Percentiles rank a stretch among this genome's conserved stretches.
These are phyloP conservation scores for Coniochaeta sp. DNA, from an alignment of 2,329 filamentous ascomycete genomes.

Conservation along the genomic window DNA sequence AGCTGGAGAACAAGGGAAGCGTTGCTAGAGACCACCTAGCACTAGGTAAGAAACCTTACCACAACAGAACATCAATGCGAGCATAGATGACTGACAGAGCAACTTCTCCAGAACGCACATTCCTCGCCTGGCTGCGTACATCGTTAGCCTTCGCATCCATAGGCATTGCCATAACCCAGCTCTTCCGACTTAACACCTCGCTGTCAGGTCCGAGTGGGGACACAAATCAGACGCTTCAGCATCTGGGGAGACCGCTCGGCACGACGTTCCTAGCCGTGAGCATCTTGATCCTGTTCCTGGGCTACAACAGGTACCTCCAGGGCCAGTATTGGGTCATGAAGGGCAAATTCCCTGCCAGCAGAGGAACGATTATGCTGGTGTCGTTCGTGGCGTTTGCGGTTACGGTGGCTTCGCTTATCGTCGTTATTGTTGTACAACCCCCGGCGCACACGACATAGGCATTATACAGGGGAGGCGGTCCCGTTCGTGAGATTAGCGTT, in stretches of 20 bases:
- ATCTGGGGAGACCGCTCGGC: conserved; percentile 67
- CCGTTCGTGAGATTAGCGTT: neutral
- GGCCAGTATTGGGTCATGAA: conserved; percentile 72
- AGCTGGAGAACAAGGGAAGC: conserved; percentile 80
- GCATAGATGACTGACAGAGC: conserved; percentile 3
- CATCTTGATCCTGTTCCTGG: conserved; percentile 67
- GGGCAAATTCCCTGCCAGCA: conserved; percentile 73
- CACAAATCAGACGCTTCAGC: conserved; percentile 40
- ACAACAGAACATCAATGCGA: neutral
- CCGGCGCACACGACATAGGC: neutral
- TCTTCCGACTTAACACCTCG: conserved; percentile 74
- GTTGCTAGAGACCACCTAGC: conserved; percentile 78
- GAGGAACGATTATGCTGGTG: conserved; percentile 67
- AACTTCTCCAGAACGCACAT: conserved; percentile 60
- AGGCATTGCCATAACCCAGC: conserved; percentile 75
- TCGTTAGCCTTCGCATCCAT: conserved; percentile 77
- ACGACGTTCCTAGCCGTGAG: conserved; percentile 70
- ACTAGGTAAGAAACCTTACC: conserved; percentile 47
- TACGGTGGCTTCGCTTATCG: conserved; percentile 52
- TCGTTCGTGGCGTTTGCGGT: conserved; percentile 57
- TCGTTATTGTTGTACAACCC: conserved; percentile 49
- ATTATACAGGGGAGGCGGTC: neutral
- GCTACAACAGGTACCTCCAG: conserved; percentile 73
- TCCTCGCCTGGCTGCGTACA: conserved; percentile 78
- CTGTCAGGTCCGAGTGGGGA: conserved; percentile 29